A percentile compares a stretch with the other conserved stretches of the same genome.
Evolutionary conservation across 495 filamentous ascomycete species (phyloP).

Genomic region (Aspergillus sparsus): DNA sequence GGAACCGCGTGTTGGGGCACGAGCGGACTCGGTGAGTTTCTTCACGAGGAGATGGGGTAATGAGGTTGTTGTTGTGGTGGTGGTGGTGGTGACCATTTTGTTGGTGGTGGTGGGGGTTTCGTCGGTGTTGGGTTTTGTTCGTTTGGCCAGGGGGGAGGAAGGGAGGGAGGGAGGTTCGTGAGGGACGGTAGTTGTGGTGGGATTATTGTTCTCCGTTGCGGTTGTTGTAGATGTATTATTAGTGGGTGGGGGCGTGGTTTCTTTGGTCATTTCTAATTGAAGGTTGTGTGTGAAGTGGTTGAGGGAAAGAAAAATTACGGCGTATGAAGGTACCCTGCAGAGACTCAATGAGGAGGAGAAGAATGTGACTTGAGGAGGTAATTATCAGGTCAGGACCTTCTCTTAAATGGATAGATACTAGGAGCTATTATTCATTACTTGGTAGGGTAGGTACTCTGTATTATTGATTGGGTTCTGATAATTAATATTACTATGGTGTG

Average conservation of each 20-base stretch:
- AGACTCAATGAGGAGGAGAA: slow-evolving; percentile 4
- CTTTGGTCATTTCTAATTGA: slow-evolving; percentile 54
- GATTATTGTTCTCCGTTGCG: slow-evolving; percentile 13
- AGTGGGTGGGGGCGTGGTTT: slow-evolving; percentile 42
- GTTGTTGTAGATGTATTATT: slow-evolving; percentile 23
- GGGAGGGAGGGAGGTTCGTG: slow-evolving; percentile 60
- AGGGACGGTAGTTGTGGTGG: slow-evolving; percentile 24
- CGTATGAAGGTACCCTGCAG: not conserved
- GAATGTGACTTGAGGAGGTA: slow-evolving; percentile 10
- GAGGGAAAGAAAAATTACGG: not conserved
- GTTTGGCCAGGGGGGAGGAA: slow-evolving; percentile 65
- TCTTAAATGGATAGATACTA: too few relatives aligned
- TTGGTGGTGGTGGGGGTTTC: slow-evolving; percentile 29
- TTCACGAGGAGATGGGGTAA: slow-evolving; percentile 75
- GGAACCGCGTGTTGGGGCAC: slow-evolving; percentile 81
- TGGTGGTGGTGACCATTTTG: slow-evolving; percentile 26
- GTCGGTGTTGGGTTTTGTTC: slow-evolving; percentile 49
- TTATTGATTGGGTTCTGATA: too few relatives aligned
- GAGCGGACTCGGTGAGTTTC: slow-evolving; percentile 73
- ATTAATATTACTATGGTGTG: not conserved
- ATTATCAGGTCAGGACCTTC: not conserved
- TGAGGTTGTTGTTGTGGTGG: slow-evolving; percentile 37
- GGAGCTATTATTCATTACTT: not conserved
- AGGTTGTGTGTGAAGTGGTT: slow-evolving; percentile 4
- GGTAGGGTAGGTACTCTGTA: not conserved